These are phyloP conservation scores for Sorghum bicolor DNA, from an alignment of 176 grass and related monocot species.

Conservation along the genomic window Sorghum_bicolor_NCBIv3 NC_012871.2:77611001-77611500, in stretches of 20 bases:
- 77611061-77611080: constrained; percentile 82
- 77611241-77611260: not conserved
- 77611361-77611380: constrained; percentile 88
- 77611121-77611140: constrained; percentile 41
- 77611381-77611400: constrained; percentile 74
- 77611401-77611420: constrained; percentile 60
- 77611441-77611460: constrained; percentile 79
- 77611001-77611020: constrained; percentile 97
- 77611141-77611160: constrained; percentile 22
- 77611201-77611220: not conserved
- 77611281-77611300: not conserved
- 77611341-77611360: constrained; percentile 71
- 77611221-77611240: not conserved
- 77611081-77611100: constrained; percentile 86
- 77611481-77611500: constrained; percentile 43
- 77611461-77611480: constrained; percentile 52
- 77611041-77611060: constrained; percentile 91
- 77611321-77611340: constrained; percentile 55
- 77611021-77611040: constrained; percentile 99
- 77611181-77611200: not conserved
- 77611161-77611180: not conserved
- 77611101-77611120: constrained; percentile 91
- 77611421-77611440: constrained; percentile 89
- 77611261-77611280: not conserved
- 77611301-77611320: constrained; percentile 59